Evolutionary conservation across 192 early-diverging fungal genomes (phyloP).

Genomic region (Mortierella alpina): DNA sequence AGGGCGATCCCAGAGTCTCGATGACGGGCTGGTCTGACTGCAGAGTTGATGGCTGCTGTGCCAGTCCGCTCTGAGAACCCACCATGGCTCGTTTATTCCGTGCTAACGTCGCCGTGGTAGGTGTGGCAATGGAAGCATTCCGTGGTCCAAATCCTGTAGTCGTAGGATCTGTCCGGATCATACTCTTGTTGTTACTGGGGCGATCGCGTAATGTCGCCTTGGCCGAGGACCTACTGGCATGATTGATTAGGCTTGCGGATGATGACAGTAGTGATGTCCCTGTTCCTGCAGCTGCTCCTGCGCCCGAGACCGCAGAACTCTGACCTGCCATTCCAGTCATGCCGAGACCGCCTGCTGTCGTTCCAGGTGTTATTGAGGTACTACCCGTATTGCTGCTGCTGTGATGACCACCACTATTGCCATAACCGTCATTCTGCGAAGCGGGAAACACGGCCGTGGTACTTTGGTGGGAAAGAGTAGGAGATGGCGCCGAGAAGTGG

Average conservation of each 20-base stretch:
- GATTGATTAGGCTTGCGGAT: constrained; percentile 2
- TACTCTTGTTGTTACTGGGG: constrained; percentile 13
- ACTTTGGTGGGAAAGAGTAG: constrained; percentile 22
- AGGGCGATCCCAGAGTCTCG: not conserved
- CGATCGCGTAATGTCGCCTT: constrained; percentile 15
- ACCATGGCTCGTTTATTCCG: constrained; percentile 13
- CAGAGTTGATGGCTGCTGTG: not conserved
- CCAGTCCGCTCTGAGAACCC: not conserved
- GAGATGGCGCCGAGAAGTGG: constrained; percentile 21
- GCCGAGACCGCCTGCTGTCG: not conserved
- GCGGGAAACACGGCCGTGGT: constrained; percentile 8
- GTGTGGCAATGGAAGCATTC: constrained; percentile 18
- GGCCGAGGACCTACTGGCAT: constrained; percentile 20
- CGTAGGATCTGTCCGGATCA: constrained; percentile 26
- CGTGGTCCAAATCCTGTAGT: constrained; percentile 1
- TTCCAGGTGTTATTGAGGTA: not conserved
- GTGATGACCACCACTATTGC: not conserved
- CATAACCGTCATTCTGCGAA: constrained; percentile 15
- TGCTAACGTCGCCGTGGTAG: constrained; percentile 19
- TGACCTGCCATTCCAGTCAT: too few species aligned
- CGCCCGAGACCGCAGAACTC: not conserved
- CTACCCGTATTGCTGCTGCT: constrained; percentile 15
- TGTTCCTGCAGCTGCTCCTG: not conserved
- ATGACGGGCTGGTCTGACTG: too few species aligned
- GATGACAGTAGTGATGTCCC: not conserved